Percentiles rank a stretch among this genome's conserved stretches.
These are phyloP conservation scores for Balamuthia mandrillaris DNA, from an alignment of 208 protist species.

Conservation along the genomic window DNA sequence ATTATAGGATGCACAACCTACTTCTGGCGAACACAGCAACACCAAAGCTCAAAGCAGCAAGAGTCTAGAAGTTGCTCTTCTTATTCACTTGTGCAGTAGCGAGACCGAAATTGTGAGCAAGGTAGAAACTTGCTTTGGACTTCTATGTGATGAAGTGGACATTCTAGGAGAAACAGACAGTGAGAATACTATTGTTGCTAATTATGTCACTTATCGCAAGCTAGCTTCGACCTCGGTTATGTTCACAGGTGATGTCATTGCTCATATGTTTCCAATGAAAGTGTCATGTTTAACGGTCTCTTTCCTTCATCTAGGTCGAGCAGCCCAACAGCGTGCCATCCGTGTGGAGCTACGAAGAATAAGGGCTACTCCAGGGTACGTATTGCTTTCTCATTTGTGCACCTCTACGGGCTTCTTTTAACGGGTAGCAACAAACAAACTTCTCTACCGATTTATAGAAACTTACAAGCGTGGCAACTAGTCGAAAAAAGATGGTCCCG, in stretches of 20 bases:
- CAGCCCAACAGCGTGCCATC: slow-evolving; percentile 58
- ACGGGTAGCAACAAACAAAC: no score
- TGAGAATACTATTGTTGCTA: slow-evolving; percentile 43
- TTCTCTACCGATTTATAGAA: no score
- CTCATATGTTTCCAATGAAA: no score
- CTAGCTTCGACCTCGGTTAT: slow-evolving; percentile 47
- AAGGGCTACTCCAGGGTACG: slow-evolving; percentile 37
- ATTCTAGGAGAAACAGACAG: slow-evolving; percentile 43
- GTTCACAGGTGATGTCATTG: slow-evolving; percentile 51
- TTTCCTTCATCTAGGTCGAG: no score
- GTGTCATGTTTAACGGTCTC: no score
- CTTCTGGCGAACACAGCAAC: no score
- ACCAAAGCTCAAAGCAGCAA: slow-evolving; percentile 34
- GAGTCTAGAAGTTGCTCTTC: slow-evolving; percentile 51
- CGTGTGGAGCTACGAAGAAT: slow-evolving; percentile 47
- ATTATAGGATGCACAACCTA: no score
- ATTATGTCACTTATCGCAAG: slow-evolving; percentile 52
- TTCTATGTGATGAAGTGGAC: slow-evolving; percentile 59
- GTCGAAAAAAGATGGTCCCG: slow-evolving; percentile 46
- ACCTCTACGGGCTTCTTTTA: no score
- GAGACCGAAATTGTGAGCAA: slow-evolving; percentile 50
- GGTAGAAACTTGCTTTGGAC: slow-evolving; percentile 48
- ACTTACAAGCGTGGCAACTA: slow-evolving; percentile 54
- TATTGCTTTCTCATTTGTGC: no score
- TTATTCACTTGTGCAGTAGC: slow-evolving; percentile 53